phyloP scores from a whole-genome alignment of 2,329 filamentous ascomycete species.

The Aspergillus felis region DNA sequence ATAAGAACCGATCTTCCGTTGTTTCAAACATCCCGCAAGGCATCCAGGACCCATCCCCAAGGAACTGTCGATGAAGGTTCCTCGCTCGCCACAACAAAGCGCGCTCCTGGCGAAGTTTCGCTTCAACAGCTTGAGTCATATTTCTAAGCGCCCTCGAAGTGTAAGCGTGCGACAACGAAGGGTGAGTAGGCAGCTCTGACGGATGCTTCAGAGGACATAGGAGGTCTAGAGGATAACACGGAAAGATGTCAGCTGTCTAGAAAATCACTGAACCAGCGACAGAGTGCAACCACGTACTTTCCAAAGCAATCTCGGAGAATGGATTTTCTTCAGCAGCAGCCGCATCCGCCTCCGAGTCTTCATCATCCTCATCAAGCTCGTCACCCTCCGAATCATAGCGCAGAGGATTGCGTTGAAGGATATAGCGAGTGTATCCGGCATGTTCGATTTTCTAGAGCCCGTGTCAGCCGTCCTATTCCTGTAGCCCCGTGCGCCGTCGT shows the following conservation, averaged over 20 bases:
- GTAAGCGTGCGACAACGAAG: conserved; percentile 56
- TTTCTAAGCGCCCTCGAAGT: conserved; percentile 56
- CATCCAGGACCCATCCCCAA: conserved; percentile 59
- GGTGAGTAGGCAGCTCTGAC: conserved; percentile 57
- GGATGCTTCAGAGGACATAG: conserved; percentile 60
- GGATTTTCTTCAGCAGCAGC: conserved; percentile 59
- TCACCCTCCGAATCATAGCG: conserved; percentile 63
- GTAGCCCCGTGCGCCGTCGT: background rate
- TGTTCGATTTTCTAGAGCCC: conserved; percentile 54
- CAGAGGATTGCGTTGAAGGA: conserved; percentile 56
- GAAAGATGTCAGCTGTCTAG: conserved; percentile 5
- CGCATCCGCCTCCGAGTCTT: conserved; percentile 55
- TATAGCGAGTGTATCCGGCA: conserved; percentile 58
- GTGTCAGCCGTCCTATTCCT: background rate
- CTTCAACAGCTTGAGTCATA: conserved; percentile 53
- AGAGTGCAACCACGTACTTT: conserved; percentile 43
- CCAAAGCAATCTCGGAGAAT: conserved; percentile 55
- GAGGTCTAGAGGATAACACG: conserved; percentile 42
- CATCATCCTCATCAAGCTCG: conserved; percentile 56
- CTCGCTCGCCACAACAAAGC: conserved; percentile 56
- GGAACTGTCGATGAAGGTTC: conserved; percentile 53
- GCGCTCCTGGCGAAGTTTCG: conserved; percentile 56
- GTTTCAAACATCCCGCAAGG: conserved; percentile 53
- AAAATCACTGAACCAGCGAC: background rate
- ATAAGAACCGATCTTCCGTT: conserved; percentile 46